These are phyloP conservation scores for Plasmodium relictum DNA, from an alignment of 169 alveolate genomes.

Conservation along the genomic window DNA sequence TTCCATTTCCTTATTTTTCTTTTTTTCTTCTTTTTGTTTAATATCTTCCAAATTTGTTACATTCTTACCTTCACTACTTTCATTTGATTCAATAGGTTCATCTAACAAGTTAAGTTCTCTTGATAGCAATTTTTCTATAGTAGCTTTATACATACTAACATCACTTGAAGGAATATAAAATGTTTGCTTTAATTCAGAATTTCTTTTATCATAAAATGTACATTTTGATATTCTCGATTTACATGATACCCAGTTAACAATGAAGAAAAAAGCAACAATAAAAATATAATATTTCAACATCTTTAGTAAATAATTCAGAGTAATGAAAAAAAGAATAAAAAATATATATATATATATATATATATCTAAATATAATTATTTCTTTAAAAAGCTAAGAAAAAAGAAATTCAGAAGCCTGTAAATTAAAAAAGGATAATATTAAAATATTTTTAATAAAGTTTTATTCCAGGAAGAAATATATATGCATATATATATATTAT, in stretches of 20 bases:
- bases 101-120: slow-evolving; percentile 26
- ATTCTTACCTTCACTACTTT: background rate
- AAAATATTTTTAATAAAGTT: too few relatives aligned
- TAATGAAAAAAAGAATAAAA: too few relatives aligned
- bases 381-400: too few relatives aligned
- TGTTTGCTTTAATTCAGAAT: slow-evolving; percentile 33
- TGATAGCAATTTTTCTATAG: slow-evolving; percentile 33
- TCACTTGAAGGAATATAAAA: slow-evolving; percentile 49
- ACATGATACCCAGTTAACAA: background rate
- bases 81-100: slow-evolving; percentile 14
- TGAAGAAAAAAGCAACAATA: background rate
- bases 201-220: slow-evolving; percentile 38
- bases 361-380: too few relatives aligned
- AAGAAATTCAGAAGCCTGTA: too few relatives aligned
- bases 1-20: slow-evolving; percentile 58
- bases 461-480: too few relatives aligned
- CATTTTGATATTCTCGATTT: slow-evolving; percentile 63
- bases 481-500: too few relatives aligned
- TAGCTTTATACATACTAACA: slow-evolving; percentile 55
- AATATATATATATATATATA: too few relatives aligned
- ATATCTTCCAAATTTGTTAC: slow-evolving; percentile 51
- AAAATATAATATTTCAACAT: too few relatives aligned
- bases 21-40: slow-evolving; percentile 42
- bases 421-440: too few relatives aligned
- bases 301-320: too few relatives aligned